These are phyloP conservation scores for Populus hybrid DNA, from an alignment of 441 rosid species.

Conservation along the genomic window DNA sequence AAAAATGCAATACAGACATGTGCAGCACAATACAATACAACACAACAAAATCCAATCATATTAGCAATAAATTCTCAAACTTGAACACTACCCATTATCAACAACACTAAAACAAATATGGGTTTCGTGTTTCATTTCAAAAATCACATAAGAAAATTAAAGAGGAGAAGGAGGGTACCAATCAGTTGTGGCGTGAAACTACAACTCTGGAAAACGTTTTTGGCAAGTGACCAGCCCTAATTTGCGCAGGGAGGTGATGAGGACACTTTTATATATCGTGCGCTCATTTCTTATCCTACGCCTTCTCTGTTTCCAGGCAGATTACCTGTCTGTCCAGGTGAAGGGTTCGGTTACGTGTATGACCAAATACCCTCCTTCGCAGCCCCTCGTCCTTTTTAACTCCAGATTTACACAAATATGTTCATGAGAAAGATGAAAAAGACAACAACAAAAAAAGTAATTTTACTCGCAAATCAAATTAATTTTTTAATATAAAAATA, in stretches of 20 bases:
- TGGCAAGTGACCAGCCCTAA: slow-evolving; percentile 49
- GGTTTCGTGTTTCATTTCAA: neutral
- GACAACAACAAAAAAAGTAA: no score
- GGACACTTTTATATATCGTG: slow-evolving; percentile 32
- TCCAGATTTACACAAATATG: no score
- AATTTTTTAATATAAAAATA: no score
- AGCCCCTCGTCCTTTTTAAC: neutral
- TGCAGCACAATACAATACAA: neutral
- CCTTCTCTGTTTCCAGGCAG: slow-evolving; percentile 16
- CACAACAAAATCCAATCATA: neutral
- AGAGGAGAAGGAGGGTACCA: slow-evolving; percentile 19
- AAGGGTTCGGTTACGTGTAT: neutral
- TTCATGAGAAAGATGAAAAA: no score
- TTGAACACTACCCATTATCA: neutral
- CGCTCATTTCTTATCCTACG: slow-evolving; percentile 57
- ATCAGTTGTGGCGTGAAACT: slow-evolving; percentile 11
- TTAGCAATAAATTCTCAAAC: neutral
- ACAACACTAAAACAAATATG: neutral
- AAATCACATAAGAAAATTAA: neutral
- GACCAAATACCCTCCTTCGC: neutral
- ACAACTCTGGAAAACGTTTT: neutral
- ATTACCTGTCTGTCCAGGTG: neutral
- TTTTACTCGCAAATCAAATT: no score
- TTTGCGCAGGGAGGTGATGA: slow-evolving; percentile 63
- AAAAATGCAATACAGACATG: neutral